A percentile compares a stretch with the other conserved stretches of the same genome.
phyloP scores from a whole-genome alignment of 176 grass and related monocot genomes.

The Raddia distichophylla region DNA sequence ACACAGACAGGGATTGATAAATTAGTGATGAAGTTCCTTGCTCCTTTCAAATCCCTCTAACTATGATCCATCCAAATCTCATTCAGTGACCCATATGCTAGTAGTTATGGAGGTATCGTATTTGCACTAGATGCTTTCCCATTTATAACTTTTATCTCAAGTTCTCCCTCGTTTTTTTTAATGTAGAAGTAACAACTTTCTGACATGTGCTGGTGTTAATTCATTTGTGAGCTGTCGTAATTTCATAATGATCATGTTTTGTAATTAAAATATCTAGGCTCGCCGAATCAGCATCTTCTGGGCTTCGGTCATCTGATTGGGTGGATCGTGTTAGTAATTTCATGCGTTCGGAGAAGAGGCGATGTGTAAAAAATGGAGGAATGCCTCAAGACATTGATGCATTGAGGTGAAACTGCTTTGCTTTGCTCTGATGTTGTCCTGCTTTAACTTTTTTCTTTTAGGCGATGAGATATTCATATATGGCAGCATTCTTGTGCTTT shows the following conservation, averaged over 20 bases:
- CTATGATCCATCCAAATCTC: constrained; percentile 7
- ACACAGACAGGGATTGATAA: constrained; percentile 9
- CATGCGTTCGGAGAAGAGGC: constrained; percentile 70
- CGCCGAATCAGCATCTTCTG: constrained; percentile 57
- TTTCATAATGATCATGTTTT: constrained; percentile 32
- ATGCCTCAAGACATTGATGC: constrained; percentile 48
- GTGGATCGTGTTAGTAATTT: constrained; percentile 69
- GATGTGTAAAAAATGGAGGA: constrained; percentile 41
- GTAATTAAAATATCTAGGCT: constrained; percentile 59
- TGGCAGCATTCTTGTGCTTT: background rate
- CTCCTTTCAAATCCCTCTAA: background rate
- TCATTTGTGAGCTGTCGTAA: constrained; percentile 18
- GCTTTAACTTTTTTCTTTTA: background rate
- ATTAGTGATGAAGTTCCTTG: constrained; percentile 12
- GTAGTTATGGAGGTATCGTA: background rate
- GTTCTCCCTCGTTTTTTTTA: background rate
- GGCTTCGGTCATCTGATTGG: constrained; percentile 74
- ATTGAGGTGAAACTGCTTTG: constrained; percentile 62
- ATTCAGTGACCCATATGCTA: constrained; percentile 21
- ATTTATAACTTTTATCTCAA: background rate
- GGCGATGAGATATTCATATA: constrained; percentile 11
- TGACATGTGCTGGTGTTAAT: background rate
- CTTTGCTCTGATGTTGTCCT: background rate
- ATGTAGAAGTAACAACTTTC: background rate
- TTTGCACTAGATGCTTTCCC: constrained; percentile 18